Evolutionary conservation across 2,329 filamentous ascomycete species (phyloP).

Genomic region (Proliferodiscus dingleyae): DNA sequence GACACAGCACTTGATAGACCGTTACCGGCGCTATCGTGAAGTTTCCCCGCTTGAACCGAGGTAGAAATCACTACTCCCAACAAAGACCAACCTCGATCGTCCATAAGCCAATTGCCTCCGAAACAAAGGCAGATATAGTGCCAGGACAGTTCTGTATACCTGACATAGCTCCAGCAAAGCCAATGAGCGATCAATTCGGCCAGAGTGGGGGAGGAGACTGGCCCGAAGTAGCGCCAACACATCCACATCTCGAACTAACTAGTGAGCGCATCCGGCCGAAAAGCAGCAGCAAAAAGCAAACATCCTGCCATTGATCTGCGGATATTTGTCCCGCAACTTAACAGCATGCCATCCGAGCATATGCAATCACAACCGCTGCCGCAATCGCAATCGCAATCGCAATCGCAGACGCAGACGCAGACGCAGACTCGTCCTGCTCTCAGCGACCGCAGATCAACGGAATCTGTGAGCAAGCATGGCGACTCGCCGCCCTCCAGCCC

Average conservation of each 20-base stretch:
- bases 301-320: not conserved
- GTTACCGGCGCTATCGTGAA: too few species aligned
- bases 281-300: conserved; percentile 17
- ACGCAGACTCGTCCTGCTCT: conserved; percentile 16
- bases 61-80: too few species aligned
- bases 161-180: too few species aligned
- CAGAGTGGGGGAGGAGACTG: too few species aligned
- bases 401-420: too few species aligned
- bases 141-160: too few species aligned
- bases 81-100: too few species aligned
- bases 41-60: too few species aligned
- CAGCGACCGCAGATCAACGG: conserved; percentile 22
- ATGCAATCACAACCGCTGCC: conserved; percentile 24
- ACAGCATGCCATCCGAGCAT: conserved; percentile 15
- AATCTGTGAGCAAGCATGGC: conserved; percentile 19
- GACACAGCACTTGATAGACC: too few species aligned
- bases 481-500: conserved; percentile 18
- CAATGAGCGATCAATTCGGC: too few species aligned
- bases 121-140: too few species aligned
- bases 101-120: too few species aligned
- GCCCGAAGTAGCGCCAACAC: not conserved
- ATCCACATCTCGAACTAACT: not conserved
- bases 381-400: conserved; percentile 15
- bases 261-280: conserved; percentile 4
- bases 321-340: conserved; percentile 4